phyloP scores from a whole-genome alignment of 2,329 filamentous ascomycete genomes.

The Plectosphaerella plurivora region DNA sequence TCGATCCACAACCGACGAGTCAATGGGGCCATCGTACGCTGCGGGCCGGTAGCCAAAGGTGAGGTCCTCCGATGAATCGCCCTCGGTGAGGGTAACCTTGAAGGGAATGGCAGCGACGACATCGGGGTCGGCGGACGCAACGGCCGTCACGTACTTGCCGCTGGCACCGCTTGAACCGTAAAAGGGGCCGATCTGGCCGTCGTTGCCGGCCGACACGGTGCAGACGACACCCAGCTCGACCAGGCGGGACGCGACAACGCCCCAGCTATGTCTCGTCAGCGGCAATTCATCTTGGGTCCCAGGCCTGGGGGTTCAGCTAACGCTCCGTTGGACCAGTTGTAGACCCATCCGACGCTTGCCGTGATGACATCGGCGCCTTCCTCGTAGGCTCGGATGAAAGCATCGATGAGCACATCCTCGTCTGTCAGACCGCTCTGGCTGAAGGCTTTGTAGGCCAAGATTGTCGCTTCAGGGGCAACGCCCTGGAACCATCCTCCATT shows the following conservation, averaged over 20 bases:
- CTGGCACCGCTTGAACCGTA: slow-evolving; percentile 31
- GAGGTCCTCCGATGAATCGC: neutral
- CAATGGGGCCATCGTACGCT: neutral
- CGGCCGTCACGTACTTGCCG: slow-evolving; percentile 34
- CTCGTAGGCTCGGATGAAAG: slow-evolving; percentile 20
- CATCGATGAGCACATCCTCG: slow-evolving; percentile 14
- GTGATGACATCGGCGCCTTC: slow-evolving; percentile 12
- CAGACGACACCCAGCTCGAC: slow-evolving; percentile 34
- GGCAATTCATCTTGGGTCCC: neutral
- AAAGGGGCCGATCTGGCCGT: slow-evolving; percentile 35
- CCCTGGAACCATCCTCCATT: slow-evolving; percentile 8
- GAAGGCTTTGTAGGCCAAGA: slow-evolving; percentile 21
- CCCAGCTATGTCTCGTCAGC: slow-evolving; percentile 17
- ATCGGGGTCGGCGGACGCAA: slow-evolving; percentile 34
- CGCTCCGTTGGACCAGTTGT: slow-evolving; percentile 19
- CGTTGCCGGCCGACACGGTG: slow-evolving; percentile 38
- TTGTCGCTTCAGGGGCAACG: slow-evolving; percentile 20
- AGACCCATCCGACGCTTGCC: slow-evolving; percentile 7
- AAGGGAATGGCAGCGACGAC: slow-evolving; percentile 7
- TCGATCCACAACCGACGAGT: neutral
- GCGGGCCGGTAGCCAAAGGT: neutral
- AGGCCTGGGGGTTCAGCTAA: neutral
- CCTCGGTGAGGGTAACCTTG: slow-evolving; percentile 3
- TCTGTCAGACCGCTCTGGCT: neutral
- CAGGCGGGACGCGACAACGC: slow-evolving; percentile 33